These are phyloP conservation scores for Amphicarpaea edgeworthii DNA, from an alignment of 306 rosid species.

Conservation along the genomic window DNA sequence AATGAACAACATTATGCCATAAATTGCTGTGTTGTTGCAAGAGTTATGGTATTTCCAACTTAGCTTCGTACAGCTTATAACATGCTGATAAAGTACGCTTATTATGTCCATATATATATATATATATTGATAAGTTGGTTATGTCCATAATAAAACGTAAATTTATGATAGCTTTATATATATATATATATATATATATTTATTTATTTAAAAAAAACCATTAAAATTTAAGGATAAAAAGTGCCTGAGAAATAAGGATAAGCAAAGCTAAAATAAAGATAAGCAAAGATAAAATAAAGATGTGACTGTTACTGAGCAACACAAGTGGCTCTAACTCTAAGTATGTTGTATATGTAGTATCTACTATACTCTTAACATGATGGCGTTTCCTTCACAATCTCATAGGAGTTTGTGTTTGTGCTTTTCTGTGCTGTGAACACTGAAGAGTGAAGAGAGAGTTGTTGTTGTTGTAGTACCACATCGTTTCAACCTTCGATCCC, in stretches of 20 bases:
- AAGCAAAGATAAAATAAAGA: not conserved
- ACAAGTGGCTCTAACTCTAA: slow-evolving; percentile 1
- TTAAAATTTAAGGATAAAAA: not conserved
- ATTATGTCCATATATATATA: not conserved
- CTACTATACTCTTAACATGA: not conserved
- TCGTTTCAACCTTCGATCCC: slow-evolving; percentile 40
- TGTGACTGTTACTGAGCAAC: slow-evolving; percentile 13
- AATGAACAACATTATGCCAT: too few relatives aligned
- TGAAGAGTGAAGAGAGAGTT: slow-evolving; percentile 28
- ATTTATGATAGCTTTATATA: too few relatives aligned
- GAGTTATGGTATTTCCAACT: too few relatives aligned
- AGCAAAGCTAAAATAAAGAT: not conserved
- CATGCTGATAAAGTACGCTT: not conserved
- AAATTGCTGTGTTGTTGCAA: too few relatives aligned
- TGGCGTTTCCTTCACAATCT: not conserved
- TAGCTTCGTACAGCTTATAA: too few relatives aligned
- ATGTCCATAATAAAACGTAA: not conserved
- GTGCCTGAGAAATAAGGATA: not conserved
- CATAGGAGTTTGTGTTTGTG: slow-evolving; percentile 45
- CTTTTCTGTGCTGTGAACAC: slow-evolving; percentile 3
- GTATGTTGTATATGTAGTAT: not conserved
- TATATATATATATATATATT: too few relatives aligned
- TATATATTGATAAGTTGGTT: too few relatives aligned
- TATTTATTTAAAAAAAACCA: not conserved
- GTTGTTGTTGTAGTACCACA: too few relatives aligned